phyloP scores from a whole-genome alignment of 2,329 filamentous ascomycete species.

The Periglandula ipomoeae region DNA sequence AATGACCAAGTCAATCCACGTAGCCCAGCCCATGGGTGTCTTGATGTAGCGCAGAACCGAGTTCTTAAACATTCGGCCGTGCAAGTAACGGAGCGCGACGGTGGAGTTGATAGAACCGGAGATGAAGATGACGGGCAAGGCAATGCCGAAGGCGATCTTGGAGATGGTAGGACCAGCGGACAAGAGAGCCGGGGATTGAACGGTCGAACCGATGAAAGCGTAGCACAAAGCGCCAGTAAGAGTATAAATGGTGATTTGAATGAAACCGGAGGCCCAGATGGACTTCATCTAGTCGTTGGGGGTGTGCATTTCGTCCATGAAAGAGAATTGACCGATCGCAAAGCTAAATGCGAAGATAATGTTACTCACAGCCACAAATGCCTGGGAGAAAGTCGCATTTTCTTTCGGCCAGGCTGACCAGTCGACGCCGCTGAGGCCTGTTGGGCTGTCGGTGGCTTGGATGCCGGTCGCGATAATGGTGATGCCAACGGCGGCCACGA shows the following conservation, averaged over 20 bases:
- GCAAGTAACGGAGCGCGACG: constrained; percentile 27
- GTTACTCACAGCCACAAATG: constrained; percentile 49
- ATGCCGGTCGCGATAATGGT: constrained; percentile 54
- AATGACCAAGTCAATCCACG: constrained; percentile 49
- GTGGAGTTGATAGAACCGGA: constrained; percentile 54
- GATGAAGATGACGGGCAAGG: constrained; percentile 58
- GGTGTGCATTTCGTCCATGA: constrained; percentile 36
- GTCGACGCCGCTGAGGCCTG: constrained; percentile 14
- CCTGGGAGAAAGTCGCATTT: constrained; percentile 35
- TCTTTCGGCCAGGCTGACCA: constrained; percentile 28
- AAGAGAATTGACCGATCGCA: constrained; percentile 32
- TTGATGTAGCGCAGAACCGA: constrained; percentile 28
- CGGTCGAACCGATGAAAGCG: constrained; percentile 49
- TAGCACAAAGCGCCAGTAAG: constrained; percentile 55
- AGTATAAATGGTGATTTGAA: constrained; percentile 52
- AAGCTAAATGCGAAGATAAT: constrained; percentile 57
- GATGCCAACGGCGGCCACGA: constrained; percentile 49
- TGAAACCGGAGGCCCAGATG: constrained; percentile 45
- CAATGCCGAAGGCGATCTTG: constrained; percentile 56
- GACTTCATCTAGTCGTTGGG: constrained; percentile 33
- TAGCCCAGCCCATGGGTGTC: constrained; percentile 28
- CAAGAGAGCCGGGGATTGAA: constrained; percentile 54
- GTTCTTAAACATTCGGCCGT: constrained; percentile 26
- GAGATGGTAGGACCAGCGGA: constrained; percentile 45
- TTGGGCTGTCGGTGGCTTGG: constrained; percentile 12